Evolutionary conservation across 768 basidiomycete species (phyloP).

Genomic region (Strobilomyces confusus): DNA sequence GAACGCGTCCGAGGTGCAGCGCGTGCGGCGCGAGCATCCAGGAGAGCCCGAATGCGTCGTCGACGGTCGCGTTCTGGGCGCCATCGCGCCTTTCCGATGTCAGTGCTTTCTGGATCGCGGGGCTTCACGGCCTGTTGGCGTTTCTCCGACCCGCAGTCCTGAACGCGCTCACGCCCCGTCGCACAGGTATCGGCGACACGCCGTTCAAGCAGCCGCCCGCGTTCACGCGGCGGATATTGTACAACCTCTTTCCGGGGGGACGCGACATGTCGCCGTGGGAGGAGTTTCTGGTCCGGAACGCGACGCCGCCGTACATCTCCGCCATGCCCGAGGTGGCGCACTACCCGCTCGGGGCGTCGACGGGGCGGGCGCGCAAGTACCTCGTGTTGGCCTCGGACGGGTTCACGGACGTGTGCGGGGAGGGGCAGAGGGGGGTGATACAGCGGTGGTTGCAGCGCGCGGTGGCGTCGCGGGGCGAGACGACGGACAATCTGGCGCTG

Average conservation of each 20-base stretch:
- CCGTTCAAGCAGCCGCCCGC: slow-evolving; percentile 72
- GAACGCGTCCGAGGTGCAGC: slow-evolving; percentile 61
- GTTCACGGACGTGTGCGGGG: slow-evolving; percentile 56
- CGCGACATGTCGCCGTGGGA: slow-evolving; percentile 62
- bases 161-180: slow-evolving; percentile 5
- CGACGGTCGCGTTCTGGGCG: slow-evolving; percentile 68
- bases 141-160: slow-evolving; percentile 6
- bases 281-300: slow-evolving; percentile 58
- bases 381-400: slow-evolving; percentile 67
- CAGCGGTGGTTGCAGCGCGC: slow-evolving; percentile 49
- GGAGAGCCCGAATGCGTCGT: slow-evolving; percentile 65
- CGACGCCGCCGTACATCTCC: slow-evolving; percentile 63
- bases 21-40: slow-evolving; percentile 62
- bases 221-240: slow-evolving; percentile 62
- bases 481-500: slow-evolving; percentile 48
- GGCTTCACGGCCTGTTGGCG: slow-evolving; percentile 1
- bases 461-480: slow-evolving; percentile 32
- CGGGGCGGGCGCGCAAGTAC: slow-evolving; percentile 38
- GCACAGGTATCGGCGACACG: slow-evolving; percentile 62
- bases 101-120: slow-evolving; percentile 31
- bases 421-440: slow-evolving; percentile 44
- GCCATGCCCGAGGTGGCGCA: slow-evolving; percentile 62
- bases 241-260: slow-evolving; percentile 61
- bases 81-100: slow-evolving; percentile 77
- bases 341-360: slow-evolving; percentile 39